Base-by-base conservation (phyloP, 306 rosid genomes). In the Oemleria cerasiformis region DNA sequence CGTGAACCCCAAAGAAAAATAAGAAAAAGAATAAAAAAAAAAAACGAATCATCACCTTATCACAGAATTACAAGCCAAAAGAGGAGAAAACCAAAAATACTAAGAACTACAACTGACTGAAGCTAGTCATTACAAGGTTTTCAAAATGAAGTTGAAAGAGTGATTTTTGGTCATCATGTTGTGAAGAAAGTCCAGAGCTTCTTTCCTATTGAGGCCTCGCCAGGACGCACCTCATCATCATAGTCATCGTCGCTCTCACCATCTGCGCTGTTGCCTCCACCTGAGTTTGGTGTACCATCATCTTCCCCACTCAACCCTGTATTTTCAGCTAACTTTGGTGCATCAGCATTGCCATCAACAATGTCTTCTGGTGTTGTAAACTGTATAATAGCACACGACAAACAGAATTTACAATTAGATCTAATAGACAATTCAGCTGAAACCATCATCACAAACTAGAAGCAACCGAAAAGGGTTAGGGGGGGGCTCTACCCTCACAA, bases 151-250 rank as follows among this genome's bases (percentile, higher is more conserved):
- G 14, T 5, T 25, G 0, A 2, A 8, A 54, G 38, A 8, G 70
- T 14, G 17, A 50, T 66, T 73, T 73, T 41, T 30, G 60, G 72
- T 63, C 76, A 65, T 85, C 84, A 92, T n/a, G 98, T 79, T 48
- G 96, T 86, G 20, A 90, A 82, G 80, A 92, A 92, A 36, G 78
- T 88, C 66, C 92, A 82, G 36, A 92, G 76, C 84, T 85, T 90
- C 85, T 84, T 87, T 44, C 90, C 84, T 1, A 87, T 82, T 53
- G 98, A 90, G n/a, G 34, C 64, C 75, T 80, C 83, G 45, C 86
- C 85, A 6, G 88, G 86, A 73, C 81, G 82, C 54, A 19, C 76
- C 6, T 83, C 92, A 4, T 76, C 84, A 4, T 76, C 77, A 2
- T 60, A 67, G 23, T 78, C 86, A 75, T 77, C 57, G 47, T 77